Evolutionary conservation across 768 basidiomycete genomes (phyloP).

Genomic region (Crepidotus variabilis): DNA sequence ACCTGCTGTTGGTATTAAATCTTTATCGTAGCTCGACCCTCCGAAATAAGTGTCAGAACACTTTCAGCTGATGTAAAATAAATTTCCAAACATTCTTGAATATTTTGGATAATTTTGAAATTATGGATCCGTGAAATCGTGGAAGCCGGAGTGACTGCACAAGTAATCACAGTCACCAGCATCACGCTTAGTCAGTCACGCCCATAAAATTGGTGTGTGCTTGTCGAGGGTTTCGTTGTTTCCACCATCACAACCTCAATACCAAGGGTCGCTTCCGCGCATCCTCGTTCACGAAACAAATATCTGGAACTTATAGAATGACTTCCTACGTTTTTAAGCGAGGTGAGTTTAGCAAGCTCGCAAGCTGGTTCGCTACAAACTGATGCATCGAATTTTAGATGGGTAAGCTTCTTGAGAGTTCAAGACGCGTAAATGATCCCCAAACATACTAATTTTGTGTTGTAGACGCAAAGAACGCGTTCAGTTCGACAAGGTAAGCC

Average conservation of each 20-base stretch:
- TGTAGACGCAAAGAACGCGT: constrained; percentile 84
- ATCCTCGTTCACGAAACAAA: background rate
- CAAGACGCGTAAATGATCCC: constrained; percentile 24
- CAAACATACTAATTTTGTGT: constrained; percentile 14
- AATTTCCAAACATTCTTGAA: background rate
- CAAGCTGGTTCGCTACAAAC: background rate
- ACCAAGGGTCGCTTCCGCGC: background rate
- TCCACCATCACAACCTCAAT: background rate
- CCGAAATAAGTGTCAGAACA: background rate
- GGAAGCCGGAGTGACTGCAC: background rate
- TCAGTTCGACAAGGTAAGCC: constrained; percentile 83
- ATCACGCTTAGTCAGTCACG: constrained; percentile 6
- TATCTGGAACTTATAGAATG: background rate
- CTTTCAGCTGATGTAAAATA: background rate
- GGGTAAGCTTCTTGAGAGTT: constrained; percentile 33
- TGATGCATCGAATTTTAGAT: constrained; percentile 27
- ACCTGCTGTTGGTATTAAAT: background rate
- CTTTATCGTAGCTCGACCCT: background rate
- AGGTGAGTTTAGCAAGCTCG: background rate
- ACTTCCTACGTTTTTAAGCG: constrained; percentile 14
- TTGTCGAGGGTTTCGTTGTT: background rate
- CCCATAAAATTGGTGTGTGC: background rate
- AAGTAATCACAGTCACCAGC: background rate
- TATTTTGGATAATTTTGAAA: background rate
- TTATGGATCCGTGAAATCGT: background rate